Percentiles rank a stretch among this genome's conserved stretches.
These are phyloP conservation scores for Eustoma russellianum DNA, from an alignment of 257 asterid genomes.

Conservation along the genomic window DNA sequence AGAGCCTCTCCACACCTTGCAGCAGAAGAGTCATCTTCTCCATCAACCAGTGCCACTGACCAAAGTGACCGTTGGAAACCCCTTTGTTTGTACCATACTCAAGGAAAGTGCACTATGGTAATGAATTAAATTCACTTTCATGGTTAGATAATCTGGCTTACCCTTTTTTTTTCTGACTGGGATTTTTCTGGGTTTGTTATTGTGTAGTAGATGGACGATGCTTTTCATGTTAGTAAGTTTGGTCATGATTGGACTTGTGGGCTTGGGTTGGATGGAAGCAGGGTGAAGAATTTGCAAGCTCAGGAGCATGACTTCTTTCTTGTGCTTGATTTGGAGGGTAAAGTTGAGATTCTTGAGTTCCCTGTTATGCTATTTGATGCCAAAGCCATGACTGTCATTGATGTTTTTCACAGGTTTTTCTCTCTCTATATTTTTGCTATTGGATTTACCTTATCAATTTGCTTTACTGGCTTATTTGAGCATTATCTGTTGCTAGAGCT, in stretches of 20 bases:
- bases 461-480: neutral
- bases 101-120: constrained; percentile 87
- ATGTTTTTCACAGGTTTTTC: constrained; percentile 73
- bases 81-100: constrained; percentile 69
- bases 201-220: constrained; percentile 56
- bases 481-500: neutral
- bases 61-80: constrained; percentile 60
- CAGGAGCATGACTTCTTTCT: constrained; percentile 77
- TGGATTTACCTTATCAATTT: neutral
- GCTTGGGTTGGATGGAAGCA: constrained; percentile 22
- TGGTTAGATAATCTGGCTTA: neutral
- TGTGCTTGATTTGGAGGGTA: constrained; percentile 99
- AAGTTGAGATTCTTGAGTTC: constrained; percentile 90
- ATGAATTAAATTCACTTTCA: neutral
- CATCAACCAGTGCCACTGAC: constrained; percentile 14
- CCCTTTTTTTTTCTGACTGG: neutral
- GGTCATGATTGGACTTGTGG: constrained; percentile 51
- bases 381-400: constrained; percentile 62
- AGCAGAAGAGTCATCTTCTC: constrained; percentile 31
- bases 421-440: neutral
- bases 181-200: neutral
- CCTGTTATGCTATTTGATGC: constrained; percentile 80
- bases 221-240: constrained; percentile 53
- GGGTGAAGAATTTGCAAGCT: constrained; percentile 20
- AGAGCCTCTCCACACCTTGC: constrained; percentile 22